These are phyloP conservation scores for Marsdenia floribunda DNA, from an alignment of 257 asterid genomes.

Conservation along the genomic window DNA sequence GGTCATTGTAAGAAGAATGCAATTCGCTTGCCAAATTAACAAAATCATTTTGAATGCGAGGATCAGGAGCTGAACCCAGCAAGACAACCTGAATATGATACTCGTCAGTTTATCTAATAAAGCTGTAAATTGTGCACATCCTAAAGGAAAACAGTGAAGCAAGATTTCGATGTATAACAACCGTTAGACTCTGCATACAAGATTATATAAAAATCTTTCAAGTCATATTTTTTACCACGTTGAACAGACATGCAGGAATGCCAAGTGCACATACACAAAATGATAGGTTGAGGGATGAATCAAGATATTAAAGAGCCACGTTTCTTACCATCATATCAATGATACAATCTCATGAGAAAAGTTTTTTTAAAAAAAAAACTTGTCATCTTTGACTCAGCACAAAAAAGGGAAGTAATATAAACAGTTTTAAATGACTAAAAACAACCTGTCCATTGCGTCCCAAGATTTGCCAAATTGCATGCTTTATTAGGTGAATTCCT, in stretches of 20 bases:
- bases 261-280: neutral
- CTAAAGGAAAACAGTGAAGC: neutral
- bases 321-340: neutral
- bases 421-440: constrained; percentile 14
- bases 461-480: constrained; percentile 88
- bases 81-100: constrained; percentile 64
- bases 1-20: constrained; percentile 63
- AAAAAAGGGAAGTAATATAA: constrained; percentile 10
- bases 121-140: constrained; percentile 8
- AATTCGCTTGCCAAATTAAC: constrained; percentile 80
- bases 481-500: constrained; percentile 97
- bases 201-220: neutral
- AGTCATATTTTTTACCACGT: neutral
- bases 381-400: neutral
- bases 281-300: neutral
- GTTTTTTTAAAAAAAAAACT: neutral
- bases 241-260: neutral
- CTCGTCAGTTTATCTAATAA: constrained; percentile 23
- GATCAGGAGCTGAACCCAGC: constrained; percentile 98
- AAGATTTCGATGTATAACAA: neutral
- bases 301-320: neutral
- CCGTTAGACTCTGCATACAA: neutral
- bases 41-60: constrained; percentile 83
- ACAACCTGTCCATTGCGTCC: constrained; percentile 88
- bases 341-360: neutral